Evolutionary conservation across 2,329 filamentous ascomycete species (phyloP).

Genomic region (Beauveria rudraprayagi): DNA sequence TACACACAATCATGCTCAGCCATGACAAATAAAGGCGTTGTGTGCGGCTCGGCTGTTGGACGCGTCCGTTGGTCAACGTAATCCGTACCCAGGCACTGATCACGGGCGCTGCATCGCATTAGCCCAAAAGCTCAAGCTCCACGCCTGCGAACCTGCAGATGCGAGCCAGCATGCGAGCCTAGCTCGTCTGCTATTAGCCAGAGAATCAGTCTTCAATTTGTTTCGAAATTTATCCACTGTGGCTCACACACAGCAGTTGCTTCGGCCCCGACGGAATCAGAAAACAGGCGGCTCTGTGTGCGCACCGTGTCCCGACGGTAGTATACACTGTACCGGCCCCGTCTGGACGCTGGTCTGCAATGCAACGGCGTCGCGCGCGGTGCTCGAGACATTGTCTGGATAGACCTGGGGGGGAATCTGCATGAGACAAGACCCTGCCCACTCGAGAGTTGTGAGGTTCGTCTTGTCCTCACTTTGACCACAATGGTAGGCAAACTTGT

Average conservation of each 20-base stretch:
- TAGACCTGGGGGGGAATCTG: not conserved
- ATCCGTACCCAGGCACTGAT: not conserved
- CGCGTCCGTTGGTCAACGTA: slow-evolving; percentile 5
- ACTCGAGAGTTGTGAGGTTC: not conserved
- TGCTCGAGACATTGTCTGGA: slow-evolving; percentile 1
- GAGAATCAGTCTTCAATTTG: not conserved
- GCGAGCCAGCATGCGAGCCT: not conserved
- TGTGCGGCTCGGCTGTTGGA: not conserved
- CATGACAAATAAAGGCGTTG: not conserved
- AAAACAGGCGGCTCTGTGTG: not conserved
- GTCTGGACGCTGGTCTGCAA: not conserved
- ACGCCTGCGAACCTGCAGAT: slow-evolving; percentile 8
- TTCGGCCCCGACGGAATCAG: slow-evolving; percentile 1
- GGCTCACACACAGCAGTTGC: not conserved
- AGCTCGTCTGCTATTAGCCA: not conserved
- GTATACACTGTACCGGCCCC: not conserved
- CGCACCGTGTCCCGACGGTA: not conserved
- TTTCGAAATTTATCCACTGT: not conserved
- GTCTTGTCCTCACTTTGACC: not conserved
- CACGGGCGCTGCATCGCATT: not conserved
- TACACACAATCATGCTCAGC: not conserved
- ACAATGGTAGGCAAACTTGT: not conserved
- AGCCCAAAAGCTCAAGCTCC: not conserved
- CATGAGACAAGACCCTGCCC: not conserved
- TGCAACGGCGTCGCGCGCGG: not conserved